A percentile compares a stretch with the other conserved stretches of the same genome.
Conservation (phyloP, 257 asterid genomes). For the Fraxinus anomala region DNA sequence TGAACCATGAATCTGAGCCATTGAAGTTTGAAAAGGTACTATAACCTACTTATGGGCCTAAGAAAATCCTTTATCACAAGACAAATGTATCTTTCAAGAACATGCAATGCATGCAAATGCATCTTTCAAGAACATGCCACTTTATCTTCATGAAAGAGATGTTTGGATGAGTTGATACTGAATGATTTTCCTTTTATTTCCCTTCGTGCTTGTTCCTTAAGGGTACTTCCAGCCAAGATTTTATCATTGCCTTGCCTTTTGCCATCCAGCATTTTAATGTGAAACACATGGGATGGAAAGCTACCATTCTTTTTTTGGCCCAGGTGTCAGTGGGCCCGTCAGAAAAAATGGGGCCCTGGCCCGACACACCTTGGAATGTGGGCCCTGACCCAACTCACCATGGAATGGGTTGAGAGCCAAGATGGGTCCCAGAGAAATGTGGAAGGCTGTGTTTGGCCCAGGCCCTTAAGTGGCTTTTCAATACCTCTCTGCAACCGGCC, state of each 20-base stretch:
- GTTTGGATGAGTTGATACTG: constrained; percentile 34
- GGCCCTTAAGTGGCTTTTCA: background rate
- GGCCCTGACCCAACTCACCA: background rate
- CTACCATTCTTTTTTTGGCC: constrained; percentile 28
- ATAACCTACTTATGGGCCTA: constrained; percentile 45
- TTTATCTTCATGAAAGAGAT: constrained; percentile 39
- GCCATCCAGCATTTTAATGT: constrained; percentile 18
- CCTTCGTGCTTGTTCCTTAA: constrained; percentile 36
- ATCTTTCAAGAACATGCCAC: constrained; percentile 44
- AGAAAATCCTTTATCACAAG: constrained; percentile 40
- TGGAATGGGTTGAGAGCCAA: background rate
- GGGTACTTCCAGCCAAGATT: constrained; percentile 44
- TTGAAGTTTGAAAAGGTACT: constrained; percentile 28
- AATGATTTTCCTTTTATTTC: constrained; percentile 44
- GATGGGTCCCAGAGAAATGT: background rate
- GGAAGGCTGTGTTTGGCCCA: background rate
- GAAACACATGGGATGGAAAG: constrained; percentile 41
- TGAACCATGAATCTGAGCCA: constrained; percentile 20
- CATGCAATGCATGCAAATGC: constrained; percentile 41
- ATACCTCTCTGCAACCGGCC: background rate
- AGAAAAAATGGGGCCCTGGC: background rate
- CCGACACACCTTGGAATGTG: background rate
- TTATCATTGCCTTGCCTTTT: constrained; percentile 33
- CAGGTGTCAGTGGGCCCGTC: background rate
- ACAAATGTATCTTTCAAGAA: constrained; percentile 41